Conservation (phyloP, 192 early-diverging fungal genomes). For the Mycoemilia scoparia region DNA sequence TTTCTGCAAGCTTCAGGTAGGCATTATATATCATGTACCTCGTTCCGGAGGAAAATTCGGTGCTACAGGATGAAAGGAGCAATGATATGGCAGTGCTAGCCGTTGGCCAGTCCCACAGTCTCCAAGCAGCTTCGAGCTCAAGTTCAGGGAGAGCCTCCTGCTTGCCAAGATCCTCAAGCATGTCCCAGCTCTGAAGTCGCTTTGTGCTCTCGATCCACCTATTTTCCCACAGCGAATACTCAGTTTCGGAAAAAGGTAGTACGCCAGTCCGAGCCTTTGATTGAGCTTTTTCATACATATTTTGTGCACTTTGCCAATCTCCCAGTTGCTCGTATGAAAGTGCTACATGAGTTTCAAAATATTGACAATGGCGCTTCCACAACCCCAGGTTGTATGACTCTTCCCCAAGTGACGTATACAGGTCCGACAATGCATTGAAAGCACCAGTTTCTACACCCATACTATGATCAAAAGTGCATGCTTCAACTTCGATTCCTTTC, state of each 20-base stretch:
- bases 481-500: slow-evolving; percentile 25
- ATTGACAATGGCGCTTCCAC: slow-evolving; percentile 76
- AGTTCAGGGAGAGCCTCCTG: slow-evolving; percentile 76
- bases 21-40: slow-evolving; percentile 76
- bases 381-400: slow-evolving; percentile 83
- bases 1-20: slow-evolving; percentile 57
- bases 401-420: slow-evolving; percentile 72
- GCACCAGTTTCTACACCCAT: slow-evolving; percentile 67
- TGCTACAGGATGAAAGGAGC: slow-evolving; percentile 43
- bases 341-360: slow-evolving; percentile 87
- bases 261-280: slow-evolving; percentile 71
- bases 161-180: slow-evolving; percentile 78
- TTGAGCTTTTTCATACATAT: slow-evolving; percentile 81
- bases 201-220: slow-evolving; percentile 86
- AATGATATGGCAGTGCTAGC: slow-evolving; percentile 43
- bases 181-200: slow-evolving; percentile 94
- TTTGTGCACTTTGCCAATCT: slow-evolving; percentile 83
- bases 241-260: slow-evolving; percentile 79
- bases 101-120: slow-evolving; percentile 80
- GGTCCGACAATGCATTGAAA: slow-evolving; percentile 72
- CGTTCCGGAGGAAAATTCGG: slow-evolving; percentile 40
- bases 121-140: slow-evolving; percentile 82
- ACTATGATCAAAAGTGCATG: slow-evolving; percentile 17
- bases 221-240: slow-evolving; percentile 95
- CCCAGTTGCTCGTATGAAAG: slow-evolving; percentile 88